Evolutionary conservation across 495 filamentous ascomycete genomes (phyloP).

Genomic region (Pyrenula aspistea): DNA sequence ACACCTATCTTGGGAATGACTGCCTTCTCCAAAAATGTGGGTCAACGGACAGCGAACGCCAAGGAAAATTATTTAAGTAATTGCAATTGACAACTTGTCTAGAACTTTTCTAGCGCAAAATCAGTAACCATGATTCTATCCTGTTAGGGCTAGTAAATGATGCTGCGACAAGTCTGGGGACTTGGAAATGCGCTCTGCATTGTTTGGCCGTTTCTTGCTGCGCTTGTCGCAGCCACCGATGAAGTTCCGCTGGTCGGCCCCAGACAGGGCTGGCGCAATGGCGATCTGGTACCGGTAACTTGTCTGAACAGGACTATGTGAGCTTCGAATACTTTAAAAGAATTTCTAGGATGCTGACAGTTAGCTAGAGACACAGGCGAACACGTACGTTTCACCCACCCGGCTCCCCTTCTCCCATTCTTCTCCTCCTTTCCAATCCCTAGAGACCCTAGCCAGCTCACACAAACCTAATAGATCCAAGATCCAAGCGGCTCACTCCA

Average conservation of each 20-base stretch:
- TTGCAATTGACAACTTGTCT: too few relatives aligned
- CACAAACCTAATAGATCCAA: conserved; percentile 44
- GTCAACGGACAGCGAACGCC: background rate
- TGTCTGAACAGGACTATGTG: conserved; percentile 60
- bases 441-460: background rate
- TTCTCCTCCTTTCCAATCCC: background rate
- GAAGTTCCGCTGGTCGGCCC: conserved; percentile 16
- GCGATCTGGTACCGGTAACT: conserved; percentile 46
- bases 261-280: conserved; percentile 36
- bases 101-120: too few relatives aligned
- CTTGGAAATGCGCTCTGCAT: background rate
- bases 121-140: background rate
- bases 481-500: conserved; percentile 70
- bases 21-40: background rate
- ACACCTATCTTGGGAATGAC: too few relatives aligned
- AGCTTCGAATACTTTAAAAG: conserved; percentile 13
- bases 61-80: too few relatives aligned
- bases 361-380: conserved; percentile 42
- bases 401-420: background rate
- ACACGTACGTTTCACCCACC: conserved; percentile 36
- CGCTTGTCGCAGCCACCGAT: background rate
- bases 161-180: background rate
- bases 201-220: background rate
- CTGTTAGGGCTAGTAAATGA: background rate
- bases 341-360: conserved; percentile 8